Base-by-base conservation (phyloP, 2,329 filamentous ascomycete genomes). In the Zymoseptoria tritici region DNA sequence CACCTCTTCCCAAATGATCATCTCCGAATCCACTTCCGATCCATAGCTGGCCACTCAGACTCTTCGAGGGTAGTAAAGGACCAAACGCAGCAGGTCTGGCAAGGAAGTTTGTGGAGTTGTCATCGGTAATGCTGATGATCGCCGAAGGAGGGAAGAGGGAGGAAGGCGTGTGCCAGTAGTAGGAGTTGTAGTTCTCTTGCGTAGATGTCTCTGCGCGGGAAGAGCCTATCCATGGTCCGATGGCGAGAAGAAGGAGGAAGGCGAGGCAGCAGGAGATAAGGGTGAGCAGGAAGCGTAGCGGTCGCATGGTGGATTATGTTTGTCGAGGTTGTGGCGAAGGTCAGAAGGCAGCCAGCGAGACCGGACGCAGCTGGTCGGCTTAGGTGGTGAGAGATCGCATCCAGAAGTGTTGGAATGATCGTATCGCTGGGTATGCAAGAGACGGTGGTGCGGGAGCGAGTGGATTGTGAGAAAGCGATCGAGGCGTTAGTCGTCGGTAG, bases 91-190 rank as follows among this genome's bases (percentile, higher is more conserved):
- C 94, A 61, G 94, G 94, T 54, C 94, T 83, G 51, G 94, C 92
- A 58, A 96, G 82, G 77, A 99, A 99, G 67, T 95, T 96, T 11
- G 94, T 99, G 67, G 91, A 96, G 75, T 99, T 99, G 76, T 99
- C 94, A 75, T 97, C 91, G 70, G 92, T 96, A 62, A 99, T 83
- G 74, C 90, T 96, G 73, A 99, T 97, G 69, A 95, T 89, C 54
- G 94, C 94, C 65, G 94, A 96, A 3, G 92, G 92, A 4, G 93
- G 92, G 73, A 99, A 99, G 21, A 99, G 85, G 20, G 90, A 91
- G 64, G 92, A 90, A 0, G 92, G 79, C 9, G 76, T 76, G n/a
- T 77, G 76, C 72, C 79, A 80, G 60, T 77, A 78, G 68, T 79
- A 80, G 8, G 52, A 22, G 22, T 53, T 13, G 52, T 26, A 26